These are phyloP conservation scores for Tolypocladium amazonense DNA, from an alignment of 2,329 filamentous ascomycete species.

Conservation along the genomic window DNA sequence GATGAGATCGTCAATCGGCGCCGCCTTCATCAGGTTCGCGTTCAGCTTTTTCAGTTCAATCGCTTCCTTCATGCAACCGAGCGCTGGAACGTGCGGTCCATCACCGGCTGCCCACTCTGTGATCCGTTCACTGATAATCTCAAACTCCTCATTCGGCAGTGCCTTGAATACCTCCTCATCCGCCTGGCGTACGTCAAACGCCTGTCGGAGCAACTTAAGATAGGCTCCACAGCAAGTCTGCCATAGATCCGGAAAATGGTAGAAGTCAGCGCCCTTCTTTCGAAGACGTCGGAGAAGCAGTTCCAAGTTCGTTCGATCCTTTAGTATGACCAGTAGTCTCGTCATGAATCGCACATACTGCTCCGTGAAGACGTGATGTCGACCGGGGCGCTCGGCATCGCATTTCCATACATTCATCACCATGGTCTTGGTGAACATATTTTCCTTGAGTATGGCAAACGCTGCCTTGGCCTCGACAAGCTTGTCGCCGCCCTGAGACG, in stretches of 20 bases:
- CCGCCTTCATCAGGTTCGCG: slow-evolving; percentile 73
- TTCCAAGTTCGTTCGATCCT: slow-evolving; percentile 68
- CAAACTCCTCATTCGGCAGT: slow-evolving; percentile 44
- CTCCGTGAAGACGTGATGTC: slow-evolving; percentile 86
- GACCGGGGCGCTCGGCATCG: slow-evolving; percentile 69
- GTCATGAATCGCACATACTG: slow-evolving; percentile 80
- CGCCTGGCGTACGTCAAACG: slow-evolving; percentile 32
- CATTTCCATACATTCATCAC: slow-evolving; percentile 92
- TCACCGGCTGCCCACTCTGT: slow-evolving; percentile 40
- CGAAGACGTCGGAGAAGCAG: slow-evolving; percentile 68
- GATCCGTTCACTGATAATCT: slow-evolving; percentile 43
- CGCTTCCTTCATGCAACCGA: slow-evolving; percentile 46
- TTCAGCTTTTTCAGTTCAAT: slow-evolving; percentile 64
- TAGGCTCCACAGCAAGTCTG: slow-evolving; percentile 44
- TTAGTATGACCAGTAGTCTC: slow-evolving; percentile 59
- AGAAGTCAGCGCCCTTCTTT: slow-evolving; percentile 68
- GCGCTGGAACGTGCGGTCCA: slow-evolving; percentile 26
- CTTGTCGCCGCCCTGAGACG: slow-evolving; percentile 28
- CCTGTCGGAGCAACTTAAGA: slow-evolving; percentile 39
- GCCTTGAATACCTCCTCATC: slow-evolving; percentile 46
- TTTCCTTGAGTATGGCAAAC: slow-evolving; percentile 62
- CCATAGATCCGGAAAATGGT: slow-evolving; percentile 51
- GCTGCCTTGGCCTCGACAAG: slow-evolving; percentile 65
- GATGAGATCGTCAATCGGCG: slow-evolving; percentile 84
- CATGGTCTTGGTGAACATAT: slow-evolving; percentile 87